phyloP scores from a whole-genome alignment of 2,329 filamentous ascomycete genomes.

The Nigrograna mackinnonii region DNA sequence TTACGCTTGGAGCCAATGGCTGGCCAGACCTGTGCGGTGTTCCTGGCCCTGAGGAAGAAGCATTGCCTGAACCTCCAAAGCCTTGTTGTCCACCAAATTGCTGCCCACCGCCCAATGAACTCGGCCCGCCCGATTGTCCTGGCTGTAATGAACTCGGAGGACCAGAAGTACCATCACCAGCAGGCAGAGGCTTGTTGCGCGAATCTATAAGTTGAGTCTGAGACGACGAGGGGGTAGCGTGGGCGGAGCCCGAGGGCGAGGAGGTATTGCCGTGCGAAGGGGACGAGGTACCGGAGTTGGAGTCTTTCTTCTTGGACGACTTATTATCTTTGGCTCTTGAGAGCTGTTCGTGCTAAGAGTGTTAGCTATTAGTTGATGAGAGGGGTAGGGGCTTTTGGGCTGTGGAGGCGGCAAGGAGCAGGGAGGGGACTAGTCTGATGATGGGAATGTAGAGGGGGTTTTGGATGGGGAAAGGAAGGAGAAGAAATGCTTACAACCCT shows the following conservation, averaged over 20 bases:
- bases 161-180: slow-evolving; percentile 32
- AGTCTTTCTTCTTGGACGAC: slow-evolving; percentile 70
- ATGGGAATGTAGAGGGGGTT: background rate
- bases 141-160: slow-evolving; percentile 30
- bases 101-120: slow-evolving; percentile 28
- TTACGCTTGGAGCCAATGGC: slow-evolving; percentile 78
- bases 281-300: slow-evolving; percentile 71
- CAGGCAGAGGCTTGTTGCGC: slow-evolving; percentile 77
- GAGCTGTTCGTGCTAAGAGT: slow-evolving; percentile 74
- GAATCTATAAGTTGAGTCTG: slow-evolving; percentile 83
- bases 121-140: slow-evolving; percentile 33
- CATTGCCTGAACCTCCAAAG: slow-evolving; percentile 46
- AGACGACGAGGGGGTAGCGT: slow-evolving; percentile 83
- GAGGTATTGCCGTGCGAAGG: slow-evolving; percentile 66
- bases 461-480: slow-evolving; percentile 6
- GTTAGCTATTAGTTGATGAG: slow-evolving; percentile 49
- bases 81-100: slow-evolving; percentile 38
- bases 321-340: slow-evolving; percentile 88
- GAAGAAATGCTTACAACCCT: slow-evolving; percentile 76
- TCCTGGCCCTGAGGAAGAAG: slow-evolving; percentile 50
- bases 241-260: slow-evolving; percentile 63
- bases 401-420: slow-evolving; percentile 20
- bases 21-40: slow-evolving; percentile 67
- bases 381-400: slow-evolving; percentile 21
- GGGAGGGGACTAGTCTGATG: slow-evolving; percentile 5